Conservation (phyloP, 805 yeast genomes). For the Lipomyces orientalis region DNA sequence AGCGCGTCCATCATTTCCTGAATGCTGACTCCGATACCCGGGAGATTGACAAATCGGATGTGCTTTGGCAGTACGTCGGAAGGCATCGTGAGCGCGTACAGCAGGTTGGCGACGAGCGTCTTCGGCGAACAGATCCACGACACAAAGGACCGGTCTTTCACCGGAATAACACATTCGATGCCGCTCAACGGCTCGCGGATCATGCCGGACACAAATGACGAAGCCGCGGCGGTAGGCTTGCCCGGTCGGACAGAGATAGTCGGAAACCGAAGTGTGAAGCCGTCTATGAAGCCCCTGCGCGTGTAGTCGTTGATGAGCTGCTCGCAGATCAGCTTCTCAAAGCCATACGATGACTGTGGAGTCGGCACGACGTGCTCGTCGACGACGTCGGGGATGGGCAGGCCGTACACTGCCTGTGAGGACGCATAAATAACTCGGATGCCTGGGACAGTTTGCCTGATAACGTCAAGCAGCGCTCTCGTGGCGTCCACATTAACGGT, state of each 20-base stretch:
- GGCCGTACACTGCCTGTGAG: conserved; percentile 40
- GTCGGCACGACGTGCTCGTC: conserved; percentile 38
- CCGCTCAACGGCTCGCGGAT: conserved; percentile 40
- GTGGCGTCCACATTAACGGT: conserved; percentile 40
- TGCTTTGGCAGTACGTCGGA: conserved; percentile 11
- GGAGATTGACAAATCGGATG: conserved; percentile 38
- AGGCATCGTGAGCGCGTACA: conserved; percentile 33
- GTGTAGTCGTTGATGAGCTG: conserved; percentile 38
- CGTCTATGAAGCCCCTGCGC: conserved; percentile 40
- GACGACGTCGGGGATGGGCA: conserved; percentile 36
- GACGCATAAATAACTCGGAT: conserved; percentile 39
- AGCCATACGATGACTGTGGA: conserved; percentile 42
- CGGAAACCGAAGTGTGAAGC: conserved; percentile 34
- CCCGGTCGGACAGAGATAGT: conserved; percentile 40
- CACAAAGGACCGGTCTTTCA: conserved; percentile 27
- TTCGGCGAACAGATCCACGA: conserved; percentile 38
- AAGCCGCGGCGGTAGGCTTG: conserved; percentile 40
- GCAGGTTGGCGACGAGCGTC: conserved; percentile 34
- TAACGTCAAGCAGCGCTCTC: conserved; percentile 35
- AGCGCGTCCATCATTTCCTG: conserved; percentile 41
- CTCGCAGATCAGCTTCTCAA: conserved; percentile 40
- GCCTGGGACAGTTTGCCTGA: conserved; percentile 28
- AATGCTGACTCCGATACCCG: conserved; percentile 38
- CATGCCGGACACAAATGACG: conserved; percentile 41
- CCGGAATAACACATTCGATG: conserved; percentile 34